Base-by-base conservation (phyloP, 2,329 filamentous ascomycete species). In the Magnaporthiopsis incrustans region DNA sequence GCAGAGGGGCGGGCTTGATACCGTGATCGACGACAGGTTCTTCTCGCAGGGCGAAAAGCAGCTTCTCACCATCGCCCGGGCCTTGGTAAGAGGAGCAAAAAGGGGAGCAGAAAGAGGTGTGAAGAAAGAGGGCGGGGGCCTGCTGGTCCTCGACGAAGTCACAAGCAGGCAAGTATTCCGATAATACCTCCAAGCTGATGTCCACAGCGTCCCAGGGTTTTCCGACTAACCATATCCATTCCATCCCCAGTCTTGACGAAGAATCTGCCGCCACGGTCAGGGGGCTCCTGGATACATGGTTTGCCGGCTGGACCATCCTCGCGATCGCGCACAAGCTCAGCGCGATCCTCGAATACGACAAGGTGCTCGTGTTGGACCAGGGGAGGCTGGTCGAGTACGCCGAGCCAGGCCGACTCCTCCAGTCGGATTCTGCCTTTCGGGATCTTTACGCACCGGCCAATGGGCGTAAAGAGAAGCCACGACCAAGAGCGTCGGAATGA, bases 201-300 rank as follows among this genome's bases (percentile, higher is more conserved):
- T 44, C 6, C 6, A 18, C 38, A 44, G 32, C 27, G 15, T 7
- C 30, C 30, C 32, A 14, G 15, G 15, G 4, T 32, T 60, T 35
- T 60, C 12, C 30, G 8, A 32, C 57, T 30, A 10, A 30, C 32
- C 2, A 22, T 26, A 25, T 57, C 30, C 57, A 15, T 26, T n/a
- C 11, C 5, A 15, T 30, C 25, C 26, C 44, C 57, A 85, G 81
- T 64, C 79, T 88, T 57, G 85, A 88, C 67, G 73, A 74, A 18
- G 77, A 80, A 64, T 86, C 85, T 0, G 85, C 88, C 65, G 75
- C 78, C 57, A 72, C 78, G 14, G 83, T 87, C 73, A 82, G 86
- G 68, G 73, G 75, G 8, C 74, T 87, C 27, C 81, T 88, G 64
- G 76, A 80, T 2, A 75, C 79, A 50, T 77, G 78, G 44, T 86